Evolutionary conservation across 768 basidiomycete genomes (phyloP).

Genomic region (Suillus alpinus): DNA sequence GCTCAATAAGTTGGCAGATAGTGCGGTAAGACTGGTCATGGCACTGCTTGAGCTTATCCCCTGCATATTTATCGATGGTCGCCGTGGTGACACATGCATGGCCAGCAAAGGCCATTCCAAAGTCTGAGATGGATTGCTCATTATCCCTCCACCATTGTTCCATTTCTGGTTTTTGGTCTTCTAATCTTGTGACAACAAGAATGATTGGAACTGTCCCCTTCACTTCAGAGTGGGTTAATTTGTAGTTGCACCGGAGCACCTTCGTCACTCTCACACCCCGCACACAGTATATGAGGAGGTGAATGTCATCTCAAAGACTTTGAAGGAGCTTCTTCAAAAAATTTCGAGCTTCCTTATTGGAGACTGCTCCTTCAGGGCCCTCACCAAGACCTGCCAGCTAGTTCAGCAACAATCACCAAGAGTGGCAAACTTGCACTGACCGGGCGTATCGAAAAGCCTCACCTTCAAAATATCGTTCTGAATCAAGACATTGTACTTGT

Average conservation of each 20-base stretch:
- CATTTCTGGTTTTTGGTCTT: conserved; percentile 31
- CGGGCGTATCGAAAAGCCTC: conserved; percentile 29
- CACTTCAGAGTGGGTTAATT: conserved; percentile 27
- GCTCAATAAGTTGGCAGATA: not conserved
- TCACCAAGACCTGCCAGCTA: conserved; percentile 25
- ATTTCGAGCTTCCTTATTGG: conserved; percentile 19
- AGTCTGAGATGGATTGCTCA: conserved; percentile 26
- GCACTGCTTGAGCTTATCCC: not conserved
- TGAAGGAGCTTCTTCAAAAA: conserved; percentile 31
- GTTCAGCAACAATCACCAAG: not conserved
- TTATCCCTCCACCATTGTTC: conserved; percentile 38
- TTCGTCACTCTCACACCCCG: conserved; percentile 28
- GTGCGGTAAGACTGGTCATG: conserved; percentile 7
- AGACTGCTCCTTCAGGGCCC: conserved; percentile 24
- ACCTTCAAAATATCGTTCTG: not conserved
- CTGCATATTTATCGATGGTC: not conserved
- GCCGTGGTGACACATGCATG: conserved; percentile 35
- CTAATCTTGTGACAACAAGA: conserved; percentile 33
- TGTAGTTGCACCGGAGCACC: conserved; percentile 26
- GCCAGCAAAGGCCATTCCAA: conserved; percentile 35
- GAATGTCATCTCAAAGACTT: conserved; percentile 27
- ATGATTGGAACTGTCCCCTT: conserved; percentile 26
- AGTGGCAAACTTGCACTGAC: not conserved
- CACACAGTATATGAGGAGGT: conserved; percentile 31
- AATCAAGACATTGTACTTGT: not conserved